Base-by-base conservation (phyloP, 2,329 filamentous ascomycete species). In the Huntiella omanensis region DNA sequence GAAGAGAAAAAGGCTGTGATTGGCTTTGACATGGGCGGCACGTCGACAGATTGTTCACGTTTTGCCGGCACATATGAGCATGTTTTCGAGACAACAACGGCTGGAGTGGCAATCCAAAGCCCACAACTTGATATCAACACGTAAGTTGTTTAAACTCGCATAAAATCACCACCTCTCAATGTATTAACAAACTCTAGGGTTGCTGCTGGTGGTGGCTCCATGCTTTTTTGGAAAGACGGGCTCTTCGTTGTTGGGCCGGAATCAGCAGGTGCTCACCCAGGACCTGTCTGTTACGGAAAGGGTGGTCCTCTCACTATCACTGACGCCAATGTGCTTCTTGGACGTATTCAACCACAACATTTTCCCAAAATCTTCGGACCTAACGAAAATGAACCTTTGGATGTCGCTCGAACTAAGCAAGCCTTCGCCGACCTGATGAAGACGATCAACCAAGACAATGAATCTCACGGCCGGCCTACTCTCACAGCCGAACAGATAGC, bases 341-440 rank as follows among this genome's bases (percentile, higher is more conserved):
- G 87, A 0, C 73, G 87, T 35, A 66, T 96, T 3, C 63, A 94
- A 1, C 87, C 87, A 0, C 83, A 92, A 51, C 93, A 91, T 66
- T 95, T 95, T 56, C 87, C 87, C 0, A 88, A 87, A 59, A 95
- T 96, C 49, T 95, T 96, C 55, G 88, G 88, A 40, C 80, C 84
- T 59, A 80, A 87, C 39, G 87, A 95, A 58, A 70, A 94, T 48
- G 74, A 91, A 58, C 78, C 78, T 0, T 63, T 95, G 1, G 86
- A 94, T 57, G 66, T 73, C 1, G 71, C 80, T 48, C 81, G 83
- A 1, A 93, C 83, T 54, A 72, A 76, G 58, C 77, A 73, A 54
- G 70, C 83, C 1, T 82, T 95, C 50, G 70, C 80, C 52, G 77
- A 86, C 53, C 65, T 95, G 7, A 75, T 85, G 0, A 70, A 80